Percentiles rank a stretch among this genome's conserved stretches.
Evolutionary conservation across 495 filamentous ascomycete genomes (phyloP).

Genomic region (Geopyxis carbonaria): DNA sequence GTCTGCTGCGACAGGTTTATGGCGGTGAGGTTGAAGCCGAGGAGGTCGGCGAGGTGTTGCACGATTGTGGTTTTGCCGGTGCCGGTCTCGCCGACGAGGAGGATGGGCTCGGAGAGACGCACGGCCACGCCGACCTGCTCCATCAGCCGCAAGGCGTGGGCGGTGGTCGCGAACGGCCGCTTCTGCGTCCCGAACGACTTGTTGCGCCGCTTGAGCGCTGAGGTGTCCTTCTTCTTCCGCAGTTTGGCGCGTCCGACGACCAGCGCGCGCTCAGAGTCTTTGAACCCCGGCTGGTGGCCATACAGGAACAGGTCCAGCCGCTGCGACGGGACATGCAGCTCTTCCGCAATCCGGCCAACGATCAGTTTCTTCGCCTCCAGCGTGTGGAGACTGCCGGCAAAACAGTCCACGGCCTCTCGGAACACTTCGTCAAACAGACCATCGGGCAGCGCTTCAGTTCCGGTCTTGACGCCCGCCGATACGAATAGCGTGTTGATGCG

Average conservation of each 20-base stretch:
- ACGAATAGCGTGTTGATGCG: constrained; percentile 46
- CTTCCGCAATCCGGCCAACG: constrained; percentile 54
- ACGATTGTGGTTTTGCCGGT: constrained; percentile 94
- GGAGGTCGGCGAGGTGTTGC: constrained; percentile 69
- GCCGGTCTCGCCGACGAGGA: constrained; percentile 94
- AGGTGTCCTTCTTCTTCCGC: constrained; percentile 29
- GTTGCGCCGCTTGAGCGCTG: constrained; percentile 20
- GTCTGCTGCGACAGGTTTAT: constrained; percentile 97
- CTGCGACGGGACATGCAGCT: constrained; percentile 68
- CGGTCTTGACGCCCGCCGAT: constrained; percentile 44
- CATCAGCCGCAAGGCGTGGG: constrained; percentile 49
- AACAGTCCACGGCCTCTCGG: constrained; percentile 75
- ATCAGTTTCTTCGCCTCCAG: constrained; percentile 42
- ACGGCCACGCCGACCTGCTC: constrained; percentile 76
- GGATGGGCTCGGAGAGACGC: constrained; percentile 64
- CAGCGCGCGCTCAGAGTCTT: constrained; percentile 39
- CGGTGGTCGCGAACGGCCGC: constrained; percentile 56
- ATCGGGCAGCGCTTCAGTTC: constrained; percentile 57
- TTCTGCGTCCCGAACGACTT: constrained; percentile 26
- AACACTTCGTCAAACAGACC: constrained; percentile 68
- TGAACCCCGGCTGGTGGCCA: constrained; percentile 47
- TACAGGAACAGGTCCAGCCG: constrained; percentile 51
- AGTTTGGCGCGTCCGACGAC: constrained; percentile 51
- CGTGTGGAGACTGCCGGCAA: constrained; percentile 60
- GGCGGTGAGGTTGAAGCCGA: constrained; percentile 67